Evolutionary conservation across 192 early-diverging fungal genomes (phyloP).

Genomic region (Phycomyces blakesleeanus): DNA sequence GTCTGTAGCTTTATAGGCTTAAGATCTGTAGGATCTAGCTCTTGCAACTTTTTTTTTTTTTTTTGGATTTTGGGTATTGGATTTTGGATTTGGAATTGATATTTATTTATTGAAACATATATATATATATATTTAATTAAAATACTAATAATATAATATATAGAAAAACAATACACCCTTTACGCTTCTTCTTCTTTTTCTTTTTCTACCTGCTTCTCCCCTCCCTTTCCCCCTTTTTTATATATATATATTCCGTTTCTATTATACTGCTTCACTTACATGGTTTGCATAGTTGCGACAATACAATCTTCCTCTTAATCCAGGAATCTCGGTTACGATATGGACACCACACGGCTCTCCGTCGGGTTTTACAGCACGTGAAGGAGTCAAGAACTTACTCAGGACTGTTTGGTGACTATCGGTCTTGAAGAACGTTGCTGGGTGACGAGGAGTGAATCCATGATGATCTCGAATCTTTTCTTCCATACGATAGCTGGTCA

Average conservation of each 20-base stretch:
- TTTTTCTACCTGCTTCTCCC: too few relatives aligned
- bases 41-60: slow-evolving; percentile 51
- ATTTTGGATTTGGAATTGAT: too few relatives aligned
- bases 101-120: too few relatives aligned
- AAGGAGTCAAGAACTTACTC: slow-evolving; percentile 51
- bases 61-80: too few relatives aligned
- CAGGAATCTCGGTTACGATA: slow-evolving; percentile 55
- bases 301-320: slow-evolving; percentile 59
- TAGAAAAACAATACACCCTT: too few relatives aligned
- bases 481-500: slow-evolving; percentile 59
- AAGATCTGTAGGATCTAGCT: slow-evolving; percentile 63
- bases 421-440: slow-evolving; percentile 62
- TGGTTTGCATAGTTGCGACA: slow-evolving; percentile 68
- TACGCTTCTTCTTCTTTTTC: too few relatives aligned
- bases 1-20: slow-evolving; percentile 57
- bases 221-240: too few relatives aligned
- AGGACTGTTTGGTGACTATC: slow-evolving; percentile 69
- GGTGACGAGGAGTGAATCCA: slow-evolving; percentile 61
- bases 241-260: too few relatives aligned
- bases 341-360: slow-evolving; percentile 64
- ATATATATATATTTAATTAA: too few relatives aligned
- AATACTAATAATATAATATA: too few relatives aligned
- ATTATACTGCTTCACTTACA: slow-evolving; percentile 28
- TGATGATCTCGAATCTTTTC: slow-evolving; percentile 67
- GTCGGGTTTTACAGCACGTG: slow-evolving; percentile 57